Evolutionary conservation across 257 asterid genomes (phyloP), one percentile per base, ranked within the genome.

Genomic region (Dorcoceras hygrometricum): DNA sequence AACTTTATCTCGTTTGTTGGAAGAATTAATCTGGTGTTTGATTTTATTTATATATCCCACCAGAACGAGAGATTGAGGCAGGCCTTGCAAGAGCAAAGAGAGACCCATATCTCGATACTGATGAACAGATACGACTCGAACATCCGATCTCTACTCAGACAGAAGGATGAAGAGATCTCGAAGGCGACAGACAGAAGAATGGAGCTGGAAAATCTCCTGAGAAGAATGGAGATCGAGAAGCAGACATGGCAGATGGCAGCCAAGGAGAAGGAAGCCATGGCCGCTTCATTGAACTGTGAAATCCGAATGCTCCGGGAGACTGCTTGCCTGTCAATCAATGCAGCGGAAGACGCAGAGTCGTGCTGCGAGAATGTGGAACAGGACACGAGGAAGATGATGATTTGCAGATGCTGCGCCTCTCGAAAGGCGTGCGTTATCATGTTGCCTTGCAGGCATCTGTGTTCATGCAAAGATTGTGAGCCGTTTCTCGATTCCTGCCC

Each of bases 371-470:
- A n/a, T 23, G 5, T 5, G 46, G 9, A 12, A 9, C 54, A 5
- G 57, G 59, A 74, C 69, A 79, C 53, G 68, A 59, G 64, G 59
- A 74, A 43, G 16, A 53, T 72, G 16, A 53, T 72, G 84, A 24
- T 63, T 0, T 92, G 98, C 76, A 84, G 79, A 68, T 59, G 79
- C 28, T 89, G 98, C 75, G 70, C 67, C 31, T 32, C 39, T 61
- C 62, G 88, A 70, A 73, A 74, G n/a, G 71, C 87, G 76, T 71
- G 94, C 57, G 84, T 90, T 7, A 68, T 93, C 57, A 68, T 90
- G 73, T 60, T 93, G 31, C 97, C 97, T 0, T 93, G 97, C 59
- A 78, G 96, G 65, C 98, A 93, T 72, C 82, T 93, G 0, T 86
- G 89, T 29, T 78, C 82, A 4, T 93, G 98, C 84, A 70, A 71